Percentiles rank a stretch among this genome's conserved stretches.
phyloP scores from a whole-genome alignment of 1,139 yeast genomes.

The Candida sanyaensis region DNA sequence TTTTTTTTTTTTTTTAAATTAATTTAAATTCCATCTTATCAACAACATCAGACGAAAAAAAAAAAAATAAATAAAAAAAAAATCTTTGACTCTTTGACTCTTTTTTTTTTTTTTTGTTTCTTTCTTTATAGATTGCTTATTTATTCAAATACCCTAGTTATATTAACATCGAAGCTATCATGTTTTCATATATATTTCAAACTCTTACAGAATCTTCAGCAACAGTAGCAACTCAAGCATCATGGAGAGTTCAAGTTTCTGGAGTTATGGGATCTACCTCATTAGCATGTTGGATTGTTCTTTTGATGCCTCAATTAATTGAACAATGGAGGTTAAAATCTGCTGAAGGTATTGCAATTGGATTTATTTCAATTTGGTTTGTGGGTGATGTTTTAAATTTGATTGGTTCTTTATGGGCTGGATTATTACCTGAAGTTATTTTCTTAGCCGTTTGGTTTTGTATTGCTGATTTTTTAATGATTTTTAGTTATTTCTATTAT shows the following conservation, averaged over 20 bases:
- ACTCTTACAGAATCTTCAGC: neutral
- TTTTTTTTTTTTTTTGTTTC: neutral
- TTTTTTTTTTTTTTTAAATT: neutral
- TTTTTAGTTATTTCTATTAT: conserved; percentile 63
- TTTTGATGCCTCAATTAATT: conserved; percentile 74
- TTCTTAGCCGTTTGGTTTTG: conserved; percentile 76
- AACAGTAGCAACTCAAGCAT: neutral
- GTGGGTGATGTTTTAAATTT: conserved; percentile 72
- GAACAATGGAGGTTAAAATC: conserved; percentile 81
- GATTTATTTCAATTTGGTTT: conserved; percentile 71
- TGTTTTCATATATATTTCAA: conserved; percentile 1
- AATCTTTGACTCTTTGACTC: conserved; percentile 4
- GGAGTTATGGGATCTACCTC: conserved; percentile 71
- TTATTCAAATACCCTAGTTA: neutral
- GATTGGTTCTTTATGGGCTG: conserved; percentile 71
- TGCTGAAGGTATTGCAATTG: conserved; percentile 77
- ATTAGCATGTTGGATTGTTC: conserved; percentile 79
- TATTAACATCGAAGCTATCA: neutral
- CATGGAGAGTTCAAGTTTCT: conserved; percentile 27
- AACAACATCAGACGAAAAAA: neutral
- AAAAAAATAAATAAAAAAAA: too few relatives aligned
- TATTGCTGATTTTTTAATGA: conserved; percentile 64
- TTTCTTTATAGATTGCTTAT: neutral
- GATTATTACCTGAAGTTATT: conserved; percentile 67
- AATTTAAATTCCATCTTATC: neutral